Evolutionary conservation across 164 flowering plant species (phyloP).

Genomic region (Nymphaea thermarum): DNA sequence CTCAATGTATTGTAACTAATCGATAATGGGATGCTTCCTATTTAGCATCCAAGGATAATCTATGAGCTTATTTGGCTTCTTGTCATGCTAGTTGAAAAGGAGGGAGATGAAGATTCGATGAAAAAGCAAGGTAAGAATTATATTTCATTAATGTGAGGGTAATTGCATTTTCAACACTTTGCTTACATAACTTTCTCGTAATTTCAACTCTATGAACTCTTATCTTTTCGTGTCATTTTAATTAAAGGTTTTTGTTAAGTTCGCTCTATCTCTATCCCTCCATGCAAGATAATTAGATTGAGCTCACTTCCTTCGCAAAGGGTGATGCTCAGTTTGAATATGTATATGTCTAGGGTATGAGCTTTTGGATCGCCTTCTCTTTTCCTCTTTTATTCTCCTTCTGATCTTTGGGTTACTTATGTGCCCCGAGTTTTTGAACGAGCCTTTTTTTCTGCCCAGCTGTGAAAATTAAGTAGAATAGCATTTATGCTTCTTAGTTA

Average conservation of each 20-base stretch:
- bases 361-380: too few species aligned
- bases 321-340: too few species aligned
- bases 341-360: too few species aligned
- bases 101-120: conserved; percentile 68
- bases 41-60: background rate
- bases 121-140: conserved; percentile 80
- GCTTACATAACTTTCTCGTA: background rate
- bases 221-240: background rate
- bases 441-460: too few species aligned
- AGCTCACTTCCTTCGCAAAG: too few species aligned
- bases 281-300: conserved; percentile 72
- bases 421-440: too few species aligned
- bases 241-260: too few species aligned
- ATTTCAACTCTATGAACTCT: background rate
- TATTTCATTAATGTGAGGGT: conserved; percentile 82
- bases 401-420: too few species aligned
- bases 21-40: background rate
- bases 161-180: background rate
- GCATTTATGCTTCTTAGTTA: too few species aligned
- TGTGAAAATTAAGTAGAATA: too few species aligned
- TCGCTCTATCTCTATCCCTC: background rate
- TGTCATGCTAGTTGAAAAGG: conserved; percentile 78
- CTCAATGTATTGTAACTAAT: background rate
- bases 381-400: too few species aligned
- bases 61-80: background rate